Conservation (phyloP, 2,329 filamentous ascomycete species). For the Alternaria atra region DNA sequence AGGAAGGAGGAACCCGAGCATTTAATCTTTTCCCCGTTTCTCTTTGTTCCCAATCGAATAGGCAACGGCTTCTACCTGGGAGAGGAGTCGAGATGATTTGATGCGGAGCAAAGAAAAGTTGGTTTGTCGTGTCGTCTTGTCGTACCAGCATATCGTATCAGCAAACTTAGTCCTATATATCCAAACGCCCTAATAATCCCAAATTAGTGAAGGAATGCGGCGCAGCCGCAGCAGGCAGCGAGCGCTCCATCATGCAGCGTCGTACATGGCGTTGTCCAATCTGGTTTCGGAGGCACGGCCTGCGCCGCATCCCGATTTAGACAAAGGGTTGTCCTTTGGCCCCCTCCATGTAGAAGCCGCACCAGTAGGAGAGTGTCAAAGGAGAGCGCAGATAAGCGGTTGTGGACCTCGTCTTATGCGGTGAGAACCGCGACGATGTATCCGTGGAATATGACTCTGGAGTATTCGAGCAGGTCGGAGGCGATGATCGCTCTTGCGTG, state of each 20-base stretch:
- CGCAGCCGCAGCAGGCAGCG: neutral
- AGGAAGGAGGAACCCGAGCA: constrained; percentile 3
- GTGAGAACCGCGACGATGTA: neutral
- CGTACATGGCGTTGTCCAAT: constrained; percentile 4
- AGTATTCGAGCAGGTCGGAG: neutral
- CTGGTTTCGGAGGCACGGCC: neutral
- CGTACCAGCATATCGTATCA: neutral
- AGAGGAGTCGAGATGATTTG: neutral
- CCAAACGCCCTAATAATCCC: neutral
- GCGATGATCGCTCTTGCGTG: neutral
- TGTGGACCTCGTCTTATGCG: neutral
- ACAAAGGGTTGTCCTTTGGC: neutral
- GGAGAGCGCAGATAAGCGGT: neutral
- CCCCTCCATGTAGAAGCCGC: neutral
- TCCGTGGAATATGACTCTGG: neutral
- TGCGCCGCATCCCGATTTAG: constrained; percentile 5
- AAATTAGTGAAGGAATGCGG: neutral
- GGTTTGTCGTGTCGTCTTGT: neutral
- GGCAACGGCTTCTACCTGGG: neutral
- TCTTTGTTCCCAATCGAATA: neutral
- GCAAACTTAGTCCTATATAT: neutral
- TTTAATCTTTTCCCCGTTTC: neutral
- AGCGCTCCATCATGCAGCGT: neutral
- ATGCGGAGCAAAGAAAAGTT: neutral
- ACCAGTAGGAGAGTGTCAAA: neutral